Evolutionary conservation across 306 rosid genomes (phyloP).

Genomic region (Dalbergia cochinchinensis): DNA sequence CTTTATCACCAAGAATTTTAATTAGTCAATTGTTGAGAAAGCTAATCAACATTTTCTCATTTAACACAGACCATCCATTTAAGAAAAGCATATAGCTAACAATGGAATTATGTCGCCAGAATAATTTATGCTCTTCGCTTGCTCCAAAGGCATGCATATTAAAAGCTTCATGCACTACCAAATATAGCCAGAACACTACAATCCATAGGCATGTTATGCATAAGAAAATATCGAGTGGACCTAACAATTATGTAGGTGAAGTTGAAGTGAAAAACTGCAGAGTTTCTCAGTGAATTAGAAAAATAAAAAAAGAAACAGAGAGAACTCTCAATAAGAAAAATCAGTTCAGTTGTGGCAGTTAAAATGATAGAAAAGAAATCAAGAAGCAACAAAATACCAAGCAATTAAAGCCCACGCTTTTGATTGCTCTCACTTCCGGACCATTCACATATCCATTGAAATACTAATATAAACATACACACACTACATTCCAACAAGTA

Average conservation of each 20-base stretch:
- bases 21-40: not conserved
- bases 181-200: not conserved
- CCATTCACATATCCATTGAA: too few relatives aligned
- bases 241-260: not conserved
- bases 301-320: not conserved
- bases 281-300: too few relatives aligned
- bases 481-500: constrained; percentile 5
- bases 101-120: not conserved
- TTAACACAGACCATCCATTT: not conserved
- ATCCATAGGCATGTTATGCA: not conserved
- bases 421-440: too few relatives aligned
- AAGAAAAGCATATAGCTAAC: constrained; percentile 2
- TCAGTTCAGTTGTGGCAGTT: not conserved
- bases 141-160: not conserved
- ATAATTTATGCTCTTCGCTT: constrained; percentile 6
- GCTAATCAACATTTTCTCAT: constrained; percentile 2
- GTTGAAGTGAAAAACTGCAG: not conserved
- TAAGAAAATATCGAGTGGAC: constrained; percentile 3
- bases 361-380: constrained; percentile 14
- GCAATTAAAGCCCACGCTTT: too few relatives aligned
- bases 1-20: not conserved
- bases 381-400: not conserved
- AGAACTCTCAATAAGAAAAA: not conserved
- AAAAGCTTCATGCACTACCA: not conserved
- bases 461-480: not conserved